These are phyloP conservation scores for Epichloe uncinata DNA, from an alignment of 2,329 filamentous ascomycete species.

Conservation along the genomic window DNA sequence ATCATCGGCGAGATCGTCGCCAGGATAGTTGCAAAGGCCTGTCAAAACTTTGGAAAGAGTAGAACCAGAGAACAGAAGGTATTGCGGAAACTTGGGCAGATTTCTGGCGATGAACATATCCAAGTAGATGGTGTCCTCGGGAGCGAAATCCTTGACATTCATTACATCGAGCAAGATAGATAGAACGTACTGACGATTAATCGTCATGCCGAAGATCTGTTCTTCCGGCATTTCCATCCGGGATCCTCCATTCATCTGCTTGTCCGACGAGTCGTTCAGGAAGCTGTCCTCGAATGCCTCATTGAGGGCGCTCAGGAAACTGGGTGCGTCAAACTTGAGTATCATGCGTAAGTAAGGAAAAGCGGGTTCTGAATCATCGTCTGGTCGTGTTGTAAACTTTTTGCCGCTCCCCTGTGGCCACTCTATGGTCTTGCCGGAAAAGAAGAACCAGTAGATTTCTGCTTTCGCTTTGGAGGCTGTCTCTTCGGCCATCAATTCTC, in stretches of 20 bases:
- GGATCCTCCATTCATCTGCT: constrained; percentile 38
- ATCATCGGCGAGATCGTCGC: constrained; percentile 71
- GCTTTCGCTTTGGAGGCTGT: constrained; percentile 66
- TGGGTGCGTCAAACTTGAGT: constrained; percentile 77
- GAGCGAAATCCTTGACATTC: constrained; percentile 59
- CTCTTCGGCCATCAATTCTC: constrained; percentile 57
- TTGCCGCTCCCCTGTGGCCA: constrained; percentile 58
- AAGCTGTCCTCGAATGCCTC: constrained; percentile 96
- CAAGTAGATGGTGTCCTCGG: constrained; percentile 80
- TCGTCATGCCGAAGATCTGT: constrained; percentile 53
- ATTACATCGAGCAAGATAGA: constrained; percentile 87
- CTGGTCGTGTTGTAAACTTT: constrained; percentile 46
- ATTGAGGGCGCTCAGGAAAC: constrained; percentile 88
- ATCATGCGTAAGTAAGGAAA: constrained; percentile 80
- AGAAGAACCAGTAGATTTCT: constrained; percentile 85
- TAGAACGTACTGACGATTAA: constrained; percentile 85
- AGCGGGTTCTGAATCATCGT: constrained; percentile 48
- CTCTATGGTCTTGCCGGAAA: constrained; percentile 64
- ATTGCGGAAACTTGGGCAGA: constrained; percentile 91
- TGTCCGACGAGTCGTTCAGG: constrained; percentile 65
- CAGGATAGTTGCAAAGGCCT: constrained; percentile 75
- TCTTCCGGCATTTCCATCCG: constrained; percentile 46
- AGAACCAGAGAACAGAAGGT: constrained; percentile 79
- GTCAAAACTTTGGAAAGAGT: constrained; percentile 68
- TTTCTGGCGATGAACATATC: constrained; percentile 98